Evolutionary conservation across 352 stramenopile genomes (phyloP).

Genomic region (Pythium monospermum): DNA sequence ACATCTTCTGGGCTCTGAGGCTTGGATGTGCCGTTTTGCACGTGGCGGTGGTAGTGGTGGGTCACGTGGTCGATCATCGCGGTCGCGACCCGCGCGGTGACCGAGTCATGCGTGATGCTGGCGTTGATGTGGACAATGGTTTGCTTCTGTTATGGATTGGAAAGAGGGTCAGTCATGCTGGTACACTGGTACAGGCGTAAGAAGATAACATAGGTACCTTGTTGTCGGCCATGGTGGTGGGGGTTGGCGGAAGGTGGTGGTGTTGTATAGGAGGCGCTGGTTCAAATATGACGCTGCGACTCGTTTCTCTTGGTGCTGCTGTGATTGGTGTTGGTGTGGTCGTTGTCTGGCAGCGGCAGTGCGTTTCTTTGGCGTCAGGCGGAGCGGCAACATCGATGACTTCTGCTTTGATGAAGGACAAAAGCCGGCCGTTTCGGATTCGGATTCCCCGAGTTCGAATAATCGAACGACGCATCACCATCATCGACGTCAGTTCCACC

Average conservation of each 20-base stretch:
- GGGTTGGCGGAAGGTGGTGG: constrained; percentile 1
- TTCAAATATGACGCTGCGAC: constrained; percentile 4
- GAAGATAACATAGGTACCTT: constrained; percentile 6
- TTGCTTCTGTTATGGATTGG: constrained; percentile 58
- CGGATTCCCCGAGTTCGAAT: no score
- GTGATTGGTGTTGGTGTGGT: no score
- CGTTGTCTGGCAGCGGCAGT: no score
- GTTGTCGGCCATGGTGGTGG: constrained; percentile 7
- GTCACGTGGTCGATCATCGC: constrained; percentile 67
- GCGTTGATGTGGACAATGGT: constrained; percentile 77
- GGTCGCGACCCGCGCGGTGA: constrained; percentile 59
- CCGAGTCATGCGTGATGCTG: constrained; percentile 67
- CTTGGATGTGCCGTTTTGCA: constrained; percentile 21
- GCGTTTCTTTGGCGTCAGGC: no score
- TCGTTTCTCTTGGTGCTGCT: no score
- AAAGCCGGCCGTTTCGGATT: no score
- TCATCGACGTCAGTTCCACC: no score
- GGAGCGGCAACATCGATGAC: no score
- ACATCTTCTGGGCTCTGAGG: constrained; percentile 36
- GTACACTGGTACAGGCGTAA: no score
- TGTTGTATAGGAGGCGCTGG: not conserved
- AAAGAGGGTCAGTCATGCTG: no score
- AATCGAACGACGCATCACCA: no score
- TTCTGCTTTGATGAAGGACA: no score
- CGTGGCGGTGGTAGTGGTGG: constrained; percentile 66